Evolutionary conservation across 768 basidiomycete species (phyloP).

Genomic region (Cyclocybe cylindracea): DNA sequence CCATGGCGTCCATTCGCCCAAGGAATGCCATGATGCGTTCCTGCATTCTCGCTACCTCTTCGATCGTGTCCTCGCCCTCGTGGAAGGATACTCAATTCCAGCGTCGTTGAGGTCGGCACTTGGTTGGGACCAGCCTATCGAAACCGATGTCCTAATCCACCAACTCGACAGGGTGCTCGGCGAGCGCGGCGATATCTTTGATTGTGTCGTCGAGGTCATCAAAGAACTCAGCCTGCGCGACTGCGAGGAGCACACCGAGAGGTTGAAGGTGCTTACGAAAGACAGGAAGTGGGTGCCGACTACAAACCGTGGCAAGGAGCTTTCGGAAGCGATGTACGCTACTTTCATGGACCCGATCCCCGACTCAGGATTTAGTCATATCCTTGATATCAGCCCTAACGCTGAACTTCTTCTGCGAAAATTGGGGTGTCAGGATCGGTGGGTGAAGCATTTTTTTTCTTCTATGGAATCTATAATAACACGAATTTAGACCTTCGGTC

Average conservation of each 20-base stretch:
- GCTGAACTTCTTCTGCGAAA: slow-evolving; percentile 22
- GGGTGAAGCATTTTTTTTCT: not conserved
- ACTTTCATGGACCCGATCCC: slow-evolving; percentile 17
- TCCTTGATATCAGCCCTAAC: slow-evolving; percentile 17
- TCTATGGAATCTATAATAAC: not conserved
- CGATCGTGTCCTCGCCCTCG: slow-evolving; percentile 37
- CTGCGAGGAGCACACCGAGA: slow-evolving; percentile 11
- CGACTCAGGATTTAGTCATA: slow-evolving; percentile 28
- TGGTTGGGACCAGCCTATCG: slow-evolving; percentile 40
- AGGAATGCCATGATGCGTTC: slow-evolving; percentile 29
- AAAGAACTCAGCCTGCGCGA: slow-evolving; percentile 28
- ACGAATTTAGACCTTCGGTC: not conserved
- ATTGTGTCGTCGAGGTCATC: slow-evolving; percentile 24
- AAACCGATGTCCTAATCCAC: slow-evolving; percentile 25
- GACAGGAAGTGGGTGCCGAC: slow-evolving; percentile 37
- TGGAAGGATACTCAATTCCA: slow-evolving; percentile 27
- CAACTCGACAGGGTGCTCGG: slow-evolving; percentile 33
- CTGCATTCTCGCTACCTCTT: slow-evolving; percentile 30
- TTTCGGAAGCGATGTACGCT: slow-evolving; percentile 20
- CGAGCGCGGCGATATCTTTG: slow-evolving; percentile 7
- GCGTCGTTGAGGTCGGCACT: slow-evolving; percentile 30
- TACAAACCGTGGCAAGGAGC: slow-evolving; percentile 2
- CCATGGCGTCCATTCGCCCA: slow-evolving; percentile 29
- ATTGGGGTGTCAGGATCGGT: slow-evolving; percentile 44
- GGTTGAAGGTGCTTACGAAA: slow-evolving; percentile 16